Base-by-base conservation (phyloP, 2,329 filamentous ascomycete species). In the Diaporthe australafricana region DNA sequence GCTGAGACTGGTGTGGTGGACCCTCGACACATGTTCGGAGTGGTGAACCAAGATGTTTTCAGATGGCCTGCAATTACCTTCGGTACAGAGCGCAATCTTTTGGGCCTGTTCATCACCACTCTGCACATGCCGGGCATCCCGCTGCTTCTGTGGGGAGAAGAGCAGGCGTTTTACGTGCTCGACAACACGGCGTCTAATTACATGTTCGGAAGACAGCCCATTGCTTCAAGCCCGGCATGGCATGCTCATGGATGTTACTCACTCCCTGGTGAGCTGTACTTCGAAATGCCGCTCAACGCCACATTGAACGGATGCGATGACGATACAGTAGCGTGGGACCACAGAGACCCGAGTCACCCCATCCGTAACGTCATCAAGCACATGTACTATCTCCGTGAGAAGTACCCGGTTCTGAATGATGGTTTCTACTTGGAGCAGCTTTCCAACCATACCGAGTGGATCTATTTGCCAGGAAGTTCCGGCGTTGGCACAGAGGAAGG, bases 131-230 rank as follows among this genome's bases (percentile, higher is more conserved):
- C 77, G 1, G 77, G 77, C 6, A 78, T 78, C 5, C 77, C 77
- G 3, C 75, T 78, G 5, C 70, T 91, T 38, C 88, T 90, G 20
- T 92, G 89, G 87, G 90, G 90, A 22, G 90, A 92, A 77, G 90
- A 92, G 76, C 90, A 92, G 79, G 87, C 87, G 0, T 90, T 89
- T 73, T 92, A 92, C 75, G 81, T 91, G 0, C 80, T 92, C 3
- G 90, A 92, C 77, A 91, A 88, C 72, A 91, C 90, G 0, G 90
- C 90, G 5, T 81, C 82, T 71, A 91, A 92, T 76, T 92, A 92
- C 76, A 85, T 92, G 52, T 92, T 89, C 77, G 90, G 90, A 25
- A 87, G 90, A 75, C 88, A 90, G 77, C 81, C 90, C 2, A 91
- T 92, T 86, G 87, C 87, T 11, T 85, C 89, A 3, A 84, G 88